Base-by-base conservation (phyloP, 257 asterid species). In the Ligustrum vulgare region DNA sequence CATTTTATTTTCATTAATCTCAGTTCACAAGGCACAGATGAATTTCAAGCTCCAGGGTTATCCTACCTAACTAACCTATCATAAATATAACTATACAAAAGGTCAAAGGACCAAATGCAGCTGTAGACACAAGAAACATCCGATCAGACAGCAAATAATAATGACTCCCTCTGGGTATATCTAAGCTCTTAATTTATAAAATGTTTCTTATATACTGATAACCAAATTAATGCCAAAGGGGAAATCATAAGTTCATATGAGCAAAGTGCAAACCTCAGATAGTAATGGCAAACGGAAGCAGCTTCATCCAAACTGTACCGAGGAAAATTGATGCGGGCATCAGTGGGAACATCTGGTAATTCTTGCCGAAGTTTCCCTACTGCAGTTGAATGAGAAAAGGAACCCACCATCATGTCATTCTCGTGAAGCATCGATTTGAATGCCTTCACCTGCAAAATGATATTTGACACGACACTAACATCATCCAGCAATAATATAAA, bases 301-400 rank as follows among this genome's bases (percentile, higher is more conserved):
- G 96, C 98, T 88, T 93, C 98, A 76, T 87, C 97, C 82, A 95
- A 75, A 82, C 33, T 87, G 85, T 93, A 95, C 66, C 98, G 93
- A 20, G 97, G 99, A 62, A 93, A 83, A 77, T 75, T 54, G 78
- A 87, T 64, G 72, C 97, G 94, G 65, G 92, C 89, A 87, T 91
- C 91, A 23, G 70, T 15, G 15, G 99, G 99, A 83, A 95, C 98
- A 86, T 76, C 93, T 28, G 99, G 99, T 74, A 95, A 78, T 72
- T 95, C 98, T 79, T 82, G 81, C 22, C 98, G 93, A 79, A 93
- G 80, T 80, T 95, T 94, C 79, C 99, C 98, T 63, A 95, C 99
- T 60, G 99, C 96, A 32, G 96, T 95, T 62, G 98, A 90, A 79
- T 95, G 98, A 39, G 97, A 93, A 82, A 93, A 93, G 56, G 92